Evolutionary conservation across 2,329 filamentous ascomycete genomes (phyloP).

Genomic region (Fusarium nurragi): DNA sequence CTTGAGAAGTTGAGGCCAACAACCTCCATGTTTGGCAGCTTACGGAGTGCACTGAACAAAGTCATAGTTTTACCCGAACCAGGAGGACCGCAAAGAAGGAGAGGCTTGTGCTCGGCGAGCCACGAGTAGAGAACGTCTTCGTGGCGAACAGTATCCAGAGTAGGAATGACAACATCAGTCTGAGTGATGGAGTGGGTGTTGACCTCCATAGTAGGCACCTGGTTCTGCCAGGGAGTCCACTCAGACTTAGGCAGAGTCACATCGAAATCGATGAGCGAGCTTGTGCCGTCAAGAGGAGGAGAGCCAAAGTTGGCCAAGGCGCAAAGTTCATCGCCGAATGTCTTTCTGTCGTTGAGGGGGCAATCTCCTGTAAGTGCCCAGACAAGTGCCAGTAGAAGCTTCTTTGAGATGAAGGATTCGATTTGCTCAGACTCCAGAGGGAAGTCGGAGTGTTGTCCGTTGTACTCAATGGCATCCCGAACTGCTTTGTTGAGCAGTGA

Average conservation of each 20-base stretch:
- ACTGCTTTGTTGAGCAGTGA: slow-evolving; percentile 95
- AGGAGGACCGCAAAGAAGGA: slow-evolving; percentile 94
- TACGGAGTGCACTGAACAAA: slow-evolving; percentile 94
- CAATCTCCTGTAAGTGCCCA: slow-evolving; percentile 98
- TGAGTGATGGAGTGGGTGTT: slow-evolving; percentile 98
- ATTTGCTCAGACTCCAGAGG: slow-evolving; percentile 89
- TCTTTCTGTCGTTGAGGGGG: slow-evolving; percentile 84
- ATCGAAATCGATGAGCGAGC: slow-evolving; percentile 95
- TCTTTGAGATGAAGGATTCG: slow-evolving; percentile 91
- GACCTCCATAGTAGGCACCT: slow-evolving; percentile 93
- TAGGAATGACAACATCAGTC: slow-evolving; percentile 98
- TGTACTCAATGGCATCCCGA: slow-evolving; percentile 93
- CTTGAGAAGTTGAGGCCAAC: slow-evolving; percentile 99
- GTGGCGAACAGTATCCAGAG: slow-evolving; percentile 94
- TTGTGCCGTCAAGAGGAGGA: slow-evolving; percentile 78
- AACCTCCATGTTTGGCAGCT: slow-evolving; percentile 98
- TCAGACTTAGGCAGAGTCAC: slow-evolving; percentile 86
- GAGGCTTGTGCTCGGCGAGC: slow-evolving; percentile 97
- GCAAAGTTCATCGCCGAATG: slow-evolving; percentile 85
- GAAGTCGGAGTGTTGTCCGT: slow-evolving; percentile 92
- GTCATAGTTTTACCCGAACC: slow-evolving; percentile 99
- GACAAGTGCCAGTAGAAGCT: slow-evolving; percentile 88
- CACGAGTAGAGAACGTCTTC: slow-evolving; percentile 99
- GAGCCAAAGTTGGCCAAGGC: slow-evolving; percentile 87
- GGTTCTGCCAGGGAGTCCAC: slow-evolving; percentile 93